phyloP scores from a whole-genome alignment of 345 rosid genomes.

The Stellera chamaejasme region DNA sequence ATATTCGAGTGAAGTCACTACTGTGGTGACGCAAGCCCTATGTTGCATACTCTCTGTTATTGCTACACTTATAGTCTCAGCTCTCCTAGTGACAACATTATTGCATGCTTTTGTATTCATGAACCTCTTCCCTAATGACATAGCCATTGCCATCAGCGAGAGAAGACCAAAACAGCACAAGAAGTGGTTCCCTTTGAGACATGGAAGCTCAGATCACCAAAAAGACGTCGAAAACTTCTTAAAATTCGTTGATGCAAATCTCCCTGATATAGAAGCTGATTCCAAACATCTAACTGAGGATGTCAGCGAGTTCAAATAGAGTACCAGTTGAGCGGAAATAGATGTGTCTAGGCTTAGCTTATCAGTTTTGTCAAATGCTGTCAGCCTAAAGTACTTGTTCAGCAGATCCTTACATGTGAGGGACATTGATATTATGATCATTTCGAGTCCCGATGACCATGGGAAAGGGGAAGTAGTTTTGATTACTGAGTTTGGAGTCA shows the following conservation, averaged over 20 bases:
- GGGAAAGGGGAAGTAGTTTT: conserved; percentile 12
- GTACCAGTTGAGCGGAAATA: background rate
- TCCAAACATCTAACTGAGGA: conserved; percentile 4
- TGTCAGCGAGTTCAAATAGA: too few species aligned
- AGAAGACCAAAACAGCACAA: conserved; percentile 35
- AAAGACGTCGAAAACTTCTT: conserved; percentile 39
- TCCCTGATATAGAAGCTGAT: conserved; percentile 36
- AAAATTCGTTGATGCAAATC: conserved; percentile 22
- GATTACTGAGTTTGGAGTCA: background rate
- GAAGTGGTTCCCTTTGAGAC: conserved; percentile 42
- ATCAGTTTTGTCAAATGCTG: background rate
- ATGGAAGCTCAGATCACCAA: conserved; percentile 30
- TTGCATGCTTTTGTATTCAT: conserved; percentile 41
- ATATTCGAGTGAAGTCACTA: conserved; percentile 46
- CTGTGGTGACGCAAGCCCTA: conserved; percentile 31
- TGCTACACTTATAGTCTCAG: conserved; percentile 44
- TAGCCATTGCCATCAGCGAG: conserved; percentile 61
- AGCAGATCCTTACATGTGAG: conserved; percentile 23
- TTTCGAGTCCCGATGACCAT: conserved; percentile 21
- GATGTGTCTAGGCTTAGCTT: conserved; percentile 1
- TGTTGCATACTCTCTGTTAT: conserved; percentile 28
- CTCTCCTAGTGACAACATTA: conserved; percentile 40
- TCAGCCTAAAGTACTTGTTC: background rate
- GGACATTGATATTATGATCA: conserved; percentile 9
- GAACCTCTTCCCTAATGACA: conserved; percentile 61